phyloP scores from a whole-genome alignment of 2,329 filamentous ascomycete genomes.

The Xylogone sp. region DNA sequence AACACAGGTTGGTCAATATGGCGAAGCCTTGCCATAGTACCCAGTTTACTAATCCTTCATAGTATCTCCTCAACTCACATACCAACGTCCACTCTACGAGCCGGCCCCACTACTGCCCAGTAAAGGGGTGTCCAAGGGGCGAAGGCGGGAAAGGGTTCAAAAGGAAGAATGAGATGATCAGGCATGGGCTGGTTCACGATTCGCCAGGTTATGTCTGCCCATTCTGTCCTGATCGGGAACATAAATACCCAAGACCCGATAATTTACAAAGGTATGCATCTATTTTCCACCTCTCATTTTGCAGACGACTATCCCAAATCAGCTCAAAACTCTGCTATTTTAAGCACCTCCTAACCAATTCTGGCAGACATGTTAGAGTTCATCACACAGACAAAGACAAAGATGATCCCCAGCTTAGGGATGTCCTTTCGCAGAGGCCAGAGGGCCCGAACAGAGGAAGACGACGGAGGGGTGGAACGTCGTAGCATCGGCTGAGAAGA shows the following conservation, averaged over 20 bases:
- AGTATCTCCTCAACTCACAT: slow-evolving; percentile 74
- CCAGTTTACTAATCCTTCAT: slow-evolving; percentile 15
- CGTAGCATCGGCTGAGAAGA: slow-evolving; percentile 9
- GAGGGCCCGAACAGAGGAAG: slow-evolving; percentile 81
- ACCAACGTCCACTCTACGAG: slow-evolving; percentile 66
- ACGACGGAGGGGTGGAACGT: slow-evolving; percentile 48
- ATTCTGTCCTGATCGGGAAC: slow-evolving; percentile 89
- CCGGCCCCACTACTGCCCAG: slow-evolving; percentile 62
- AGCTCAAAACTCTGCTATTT: background rate
- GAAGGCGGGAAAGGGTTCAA: slow-evolving; percentile 67
- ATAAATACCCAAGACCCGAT: slow-evolving; percentile 91
- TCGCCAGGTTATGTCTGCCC: slow-evolving; percentile 95
- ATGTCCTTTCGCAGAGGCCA: slow-evolving; percentile 80
- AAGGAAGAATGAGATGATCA: slow-evolving; percentile 70
- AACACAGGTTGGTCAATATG: slow-evolving; percentile 51
- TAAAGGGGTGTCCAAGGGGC: slow-evolving; percentile 57
- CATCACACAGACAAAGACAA: slow-evolving; percentile 89
- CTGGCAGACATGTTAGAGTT: slow-evolving; percentile 77
- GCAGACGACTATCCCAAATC: background rate
- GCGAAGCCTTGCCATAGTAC: too few species aligned
- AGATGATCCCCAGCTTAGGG: slow-evolving; percentile 75
- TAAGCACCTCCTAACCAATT: slow-evolving; percentile 1
- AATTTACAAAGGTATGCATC: slow-evolving; percentile 88
- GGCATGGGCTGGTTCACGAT: slow-evolving; percentile 83
- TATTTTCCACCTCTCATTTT: too few species aligned